Percentiles rank a stretch among this genome's conserved stretches.
phyloP scores from a whole-genome alignment of 257 asterid species.

The Handroanthus guayacan region DNA sequence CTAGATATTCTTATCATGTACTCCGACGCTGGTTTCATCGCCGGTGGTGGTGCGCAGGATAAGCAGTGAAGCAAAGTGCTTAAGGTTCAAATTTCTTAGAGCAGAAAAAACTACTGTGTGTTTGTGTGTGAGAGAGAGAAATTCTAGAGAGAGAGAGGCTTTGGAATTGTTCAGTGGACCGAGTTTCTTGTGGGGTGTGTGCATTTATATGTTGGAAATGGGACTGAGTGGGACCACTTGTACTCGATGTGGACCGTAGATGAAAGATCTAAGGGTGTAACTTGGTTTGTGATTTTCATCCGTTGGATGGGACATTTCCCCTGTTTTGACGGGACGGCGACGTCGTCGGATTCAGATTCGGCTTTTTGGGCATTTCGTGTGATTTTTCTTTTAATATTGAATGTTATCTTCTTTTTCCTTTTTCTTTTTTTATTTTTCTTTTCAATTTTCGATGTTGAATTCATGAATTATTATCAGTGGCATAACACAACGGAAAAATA shows the following conservation, averaged over 20 bases:
- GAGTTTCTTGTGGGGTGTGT: slow-evolving; percentile 44
- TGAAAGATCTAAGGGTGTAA: slow-evolving; percentile 37
- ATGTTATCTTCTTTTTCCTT: neutral
- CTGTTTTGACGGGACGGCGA: slow-evolving; percentile 39
- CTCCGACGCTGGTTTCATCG: slow-evolving; percentile 71
- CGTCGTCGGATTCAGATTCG: slow-evolving; percentile 61
- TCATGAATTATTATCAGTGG: neutral
- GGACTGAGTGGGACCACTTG: slow-evolving; percentile 44
- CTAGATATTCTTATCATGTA: slow-evolving; percentile 55
- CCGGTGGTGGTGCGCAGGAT: slow-evolving; percentile 52
- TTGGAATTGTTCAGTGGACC: slow-evolving; percentile 52
- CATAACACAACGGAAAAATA: no score
- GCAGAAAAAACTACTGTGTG: slow-evolving; percentile 22
- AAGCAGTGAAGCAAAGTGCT: slow-evolving; percentile 36
- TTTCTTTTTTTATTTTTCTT: neutral
- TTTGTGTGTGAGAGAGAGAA: slow-evolving; percentile 30
- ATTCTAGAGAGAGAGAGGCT: slow-evolving; percentile 23
- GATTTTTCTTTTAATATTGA: neutral
- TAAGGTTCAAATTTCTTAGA: slow-evolving; percentile 33
- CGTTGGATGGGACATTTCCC: slow-evolving; percentile 57
- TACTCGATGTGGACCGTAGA: slow-evolving; percentile 49
- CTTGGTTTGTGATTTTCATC: slow-evolving; percentile 1
- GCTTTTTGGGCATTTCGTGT: slow-evolving; percentile 29
- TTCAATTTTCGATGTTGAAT: neutral
- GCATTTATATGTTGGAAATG: slow-evolving; percentile 49